Base-by-base conservation (phyloP, 2,329 filamentous ascomycete genomes). In the Fusarium keratoplasticum region DNA sequence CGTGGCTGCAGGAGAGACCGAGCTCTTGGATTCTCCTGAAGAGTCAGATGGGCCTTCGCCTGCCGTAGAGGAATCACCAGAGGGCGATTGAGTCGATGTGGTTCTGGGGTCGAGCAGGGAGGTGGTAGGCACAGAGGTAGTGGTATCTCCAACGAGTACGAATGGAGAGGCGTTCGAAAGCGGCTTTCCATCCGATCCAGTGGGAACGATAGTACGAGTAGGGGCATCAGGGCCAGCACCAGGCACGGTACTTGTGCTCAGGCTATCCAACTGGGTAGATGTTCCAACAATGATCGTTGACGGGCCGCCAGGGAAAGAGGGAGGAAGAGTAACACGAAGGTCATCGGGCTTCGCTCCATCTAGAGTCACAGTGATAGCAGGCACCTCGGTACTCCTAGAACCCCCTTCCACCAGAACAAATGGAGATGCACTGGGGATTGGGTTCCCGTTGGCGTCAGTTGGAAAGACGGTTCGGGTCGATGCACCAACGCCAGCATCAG, bases 231-330 rank as follows among this genome's bases (percentile, higher is more conserved):
- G 25, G 4, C 54, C 57, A 22, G 61, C 70, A 10, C 67, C 73
- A 52, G 65, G 61, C 3, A 67, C 60, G 4, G 69, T 73, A 18
- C 70, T 64, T 4, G 72, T 76, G n/a, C 29, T 13, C 7, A 76
- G 57, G 31, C 64, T 54, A 25, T 71, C 47, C 18, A 67, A 40
- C 47, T 67, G 65, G 9, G 70, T 74, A 62, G 58, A 31, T 13
- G 70, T 59, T 9, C 75, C 70, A 20, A 77, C 59, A 6, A 77
- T 61, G 27, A 76, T 62, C 4, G 69, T 75, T 10, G 69, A 61
- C 7, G 67, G 70, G 6, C 68, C 57, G 8, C 66, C 70, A 11
- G 65, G 63, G 20, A 54, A 52, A 31, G 67, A 61, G 11, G 58
- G 60, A 14, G 58, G 44, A 22, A 64, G 18, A 14, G 50, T 70